Conservation (phyloP, 495 filamentous ascomycete species). For the Daldinia bambusicola region DNA sequence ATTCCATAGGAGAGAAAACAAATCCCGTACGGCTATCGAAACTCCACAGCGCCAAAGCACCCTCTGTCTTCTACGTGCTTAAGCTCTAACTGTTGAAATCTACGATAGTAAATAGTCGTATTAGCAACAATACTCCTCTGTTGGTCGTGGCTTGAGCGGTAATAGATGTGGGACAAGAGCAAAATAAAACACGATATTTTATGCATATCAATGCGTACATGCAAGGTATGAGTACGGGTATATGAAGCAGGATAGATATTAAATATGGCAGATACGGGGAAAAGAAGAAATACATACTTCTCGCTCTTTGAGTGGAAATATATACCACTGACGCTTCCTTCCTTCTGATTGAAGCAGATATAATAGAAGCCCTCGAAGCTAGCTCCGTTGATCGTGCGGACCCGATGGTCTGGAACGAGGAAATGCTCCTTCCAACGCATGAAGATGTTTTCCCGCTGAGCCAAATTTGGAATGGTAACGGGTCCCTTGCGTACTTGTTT, state of each 20-base stretch:
- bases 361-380: slow-evolving; percentile 99
- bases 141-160: neutral
- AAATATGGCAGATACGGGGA: neutral
- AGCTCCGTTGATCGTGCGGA: slow-evolving; percentile 87
- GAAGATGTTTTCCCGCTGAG: slow-evolving; percentile 90
- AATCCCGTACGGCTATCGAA: slow-evolving; percentile 69
- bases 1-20: slow-evolving; percentile 3
- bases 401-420: slow-evolving; percentile 93
- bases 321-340: slow-evolving; percentile 86
- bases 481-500: slow-evolving; percentile 73
- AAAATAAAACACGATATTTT: neutral
- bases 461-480: slow-evolving; percentile 70
- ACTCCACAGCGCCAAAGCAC: slow-evolving; percentile 90
- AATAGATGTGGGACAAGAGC: neutral
- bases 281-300: slow-evolving; percentile 64
- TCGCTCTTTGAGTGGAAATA: slow-evolving; percentile 99
- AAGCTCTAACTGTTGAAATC: slow-evolving; percentile 92
- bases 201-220: neutral
- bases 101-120: slow-evolving; percentile 43
- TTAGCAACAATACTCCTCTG: slow-evolving; percentile 16
- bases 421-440: slow-evolving; percentile 99
- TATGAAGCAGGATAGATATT: neutral
- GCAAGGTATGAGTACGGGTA: neutral
- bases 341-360: slow-evolving; percentile 95
- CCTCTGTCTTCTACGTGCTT: slow-evolving; percentile 86